A percentile compares a stretch with the other conserved stretches of the same genome.
Conservation (phyloP, 2,329 filamentous ascomycete genomes). For the Colletotrichum navitas region DNA sequence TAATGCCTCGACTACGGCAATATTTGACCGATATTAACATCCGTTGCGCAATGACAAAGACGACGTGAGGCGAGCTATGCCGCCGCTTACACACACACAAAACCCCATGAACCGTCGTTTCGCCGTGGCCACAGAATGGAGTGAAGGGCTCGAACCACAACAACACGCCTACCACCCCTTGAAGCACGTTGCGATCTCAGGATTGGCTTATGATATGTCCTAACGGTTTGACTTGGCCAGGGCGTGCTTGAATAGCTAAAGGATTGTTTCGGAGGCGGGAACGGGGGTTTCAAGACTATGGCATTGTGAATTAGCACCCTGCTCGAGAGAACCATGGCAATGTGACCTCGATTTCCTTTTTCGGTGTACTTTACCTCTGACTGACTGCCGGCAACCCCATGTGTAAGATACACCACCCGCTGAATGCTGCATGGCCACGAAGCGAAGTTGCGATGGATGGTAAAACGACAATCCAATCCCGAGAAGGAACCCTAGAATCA, state of each 20-base stretch:
- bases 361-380: neutral
- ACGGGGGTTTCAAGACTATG: neutral
- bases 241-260: neutral
- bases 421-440: conserved; percentile 4
- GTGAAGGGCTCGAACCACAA: neutral
- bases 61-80: neutral
- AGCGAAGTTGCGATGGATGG: neutral
- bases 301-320: neutral
- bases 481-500: neutral
- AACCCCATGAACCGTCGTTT: neutral
- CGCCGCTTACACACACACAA: neutral
- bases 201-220: neutral
- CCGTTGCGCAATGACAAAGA: neutral
- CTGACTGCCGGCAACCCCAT: neutral
- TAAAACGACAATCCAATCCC: neutral
- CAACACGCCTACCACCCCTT: conserved; percentile 1
- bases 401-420: neutral
- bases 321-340: neutral
- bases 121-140: neutral
- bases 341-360: neutral
- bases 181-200: neutral
- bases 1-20: neutral
- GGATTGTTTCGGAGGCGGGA: neutral
- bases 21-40: neutral
- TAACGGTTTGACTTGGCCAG: neutral